These are phyloP conservation scores for Fusarium sp. DNA, from an alignment of 2,329 filamentous ascomycete species.

Conservation along the genomic window DNA sequence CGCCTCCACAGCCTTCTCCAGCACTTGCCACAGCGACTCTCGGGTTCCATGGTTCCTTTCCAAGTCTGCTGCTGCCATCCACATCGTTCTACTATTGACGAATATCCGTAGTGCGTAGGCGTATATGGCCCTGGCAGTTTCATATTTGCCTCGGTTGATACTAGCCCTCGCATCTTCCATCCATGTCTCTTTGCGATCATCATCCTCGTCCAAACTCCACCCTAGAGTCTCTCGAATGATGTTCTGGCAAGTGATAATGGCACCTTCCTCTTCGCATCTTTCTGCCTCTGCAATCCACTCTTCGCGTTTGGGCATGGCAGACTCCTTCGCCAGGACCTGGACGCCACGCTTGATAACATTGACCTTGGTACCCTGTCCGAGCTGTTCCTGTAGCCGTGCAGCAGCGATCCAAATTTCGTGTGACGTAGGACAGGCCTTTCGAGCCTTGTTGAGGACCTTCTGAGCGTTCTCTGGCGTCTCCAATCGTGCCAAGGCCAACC, in stretches of 20 bases:
- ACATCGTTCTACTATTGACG: slow-evolving; percentile 85
- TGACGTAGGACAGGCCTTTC: slow-evolving; percentile 91
- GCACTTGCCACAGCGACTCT: slow-evolving; percentile 82
- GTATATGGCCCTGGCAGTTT: slow-evolving; percentile 93
- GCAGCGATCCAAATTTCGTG: slow-evolving; percentile 98
- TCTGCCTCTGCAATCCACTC: slow-evolving; percentile 97
- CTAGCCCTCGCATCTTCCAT: slow-evolving; percentile 89
- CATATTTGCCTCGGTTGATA: slow-evolving; percentile 82
- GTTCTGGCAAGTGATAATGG: slow-evolving; percentile 83
- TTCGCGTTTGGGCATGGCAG: slow-evolving; percentile 95
- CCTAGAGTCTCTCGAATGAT: slow-evolving; percentile 94
- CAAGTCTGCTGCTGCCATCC: slow-evolving; percentile 89
- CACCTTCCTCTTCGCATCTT: slow-evolving; percentile 91
- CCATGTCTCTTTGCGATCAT: slow-evolving; percentile 96
- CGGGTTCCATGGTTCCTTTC: slow-evolving; percentile 89
- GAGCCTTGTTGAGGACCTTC: slow-evolving; percentile 92
- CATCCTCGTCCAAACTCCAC: slow-evolving; percentile 93
- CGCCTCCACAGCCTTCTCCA: slow-evolving; percentile 93
- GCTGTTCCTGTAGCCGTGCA: slow-evolving; percentile 87
- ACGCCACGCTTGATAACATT: slow-evolving; percentile 96
- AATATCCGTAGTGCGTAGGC: slow-evolving; percentile 91
- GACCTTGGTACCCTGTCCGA: slow-evolving; percentile 79
- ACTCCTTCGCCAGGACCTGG: slow-evolving; percentile 86
- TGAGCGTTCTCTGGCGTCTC: slow-evolving; percentile 93
- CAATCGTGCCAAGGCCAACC: slow-evolving; percentile 90